Evolutionary conservation across 768 basidiomycete genomes (phyloP), one percentile per base, ranked within the genome.

Genomic region (Xanthoconium stramineum): DNA sequence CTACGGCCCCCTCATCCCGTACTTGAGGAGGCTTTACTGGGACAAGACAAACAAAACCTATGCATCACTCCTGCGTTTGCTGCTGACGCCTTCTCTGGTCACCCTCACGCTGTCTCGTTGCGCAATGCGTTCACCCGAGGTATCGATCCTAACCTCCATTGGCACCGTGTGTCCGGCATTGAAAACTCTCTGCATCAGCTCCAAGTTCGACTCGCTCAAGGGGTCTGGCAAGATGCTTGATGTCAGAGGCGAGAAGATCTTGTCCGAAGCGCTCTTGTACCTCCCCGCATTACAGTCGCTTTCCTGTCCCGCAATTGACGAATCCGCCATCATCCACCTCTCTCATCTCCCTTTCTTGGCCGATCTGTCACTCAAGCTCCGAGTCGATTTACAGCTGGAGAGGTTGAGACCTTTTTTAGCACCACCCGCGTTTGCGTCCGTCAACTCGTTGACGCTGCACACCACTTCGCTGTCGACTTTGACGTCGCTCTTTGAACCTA

Each of bases 1-100:
- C 1, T 50, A 60, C 15, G 54, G 58, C 1, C 64, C 68, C 33
- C 63, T 69, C 19, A 11, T 65, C 45, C 67, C 67, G 1, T 40
- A 59, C 42, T 45, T 70, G 47, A 68, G 28, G 39, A n/a, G 7
- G 19, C 68, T 69, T 19, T 9, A 19, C 15, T 69, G 66, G 68
- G 51, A 61, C 15, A 55, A 47, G 32, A 47, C 60, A 32, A 42
- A 33, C 19, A 57, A 14, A 58, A 53, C 47, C 17, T 48, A 65
- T 24, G 61, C 63, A 37, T 55, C 61, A 12, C 58, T 69, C 49
- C 39, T 68, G 28, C 60, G 60, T 13, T 51, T 52, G 43, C 57
- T 69, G 4, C 45, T 69, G 32, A 61, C 68, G 3, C 61, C 68
- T 32, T 59, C 63, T 20, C 63, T 69, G 2, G 56, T 50, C 48